These are phyloP conservation scores for Schwanniomyces yamadae DNA, from an alignment of 805 yeast species.

Conservation along the genomic window DNA sequence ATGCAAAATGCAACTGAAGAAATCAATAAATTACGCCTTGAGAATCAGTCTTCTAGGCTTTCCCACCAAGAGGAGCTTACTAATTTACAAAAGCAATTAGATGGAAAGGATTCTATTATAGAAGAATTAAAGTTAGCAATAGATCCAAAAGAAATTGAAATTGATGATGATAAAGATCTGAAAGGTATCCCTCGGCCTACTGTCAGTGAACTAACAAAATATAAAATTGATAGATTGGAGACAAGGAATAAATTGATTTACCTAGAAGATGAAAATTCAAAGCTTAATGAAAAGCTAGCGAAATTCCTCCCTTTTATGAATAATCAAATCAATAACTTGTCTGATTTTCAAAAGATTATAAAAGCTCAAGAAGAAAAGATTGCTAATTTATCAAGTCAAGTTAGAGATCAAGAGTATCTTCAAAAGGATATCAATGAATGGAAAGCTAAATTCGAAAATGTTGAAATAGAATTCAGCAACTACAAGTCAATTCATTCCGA, in stretches of 20 bases:
- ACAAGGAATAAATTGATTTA: constrained; percentile 44
- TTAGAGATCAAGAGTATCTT: constrained; percentile 44
- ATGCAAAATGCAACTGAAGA: constrained; percentile 58
- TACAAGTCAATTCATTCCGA: constrained; percentile 35
- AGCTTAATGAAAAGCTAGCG: constrained; percentile 37
- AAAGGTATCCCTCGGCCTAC: constrained; percentile 8
- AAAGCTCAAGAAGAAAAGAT: constrained; percentile 52
- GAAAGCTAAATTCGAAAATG: constrained; percentile 43
- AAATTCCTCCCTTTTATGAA: constrained; percentile 54
- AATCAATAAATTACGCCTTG: constrained; percentile 47
- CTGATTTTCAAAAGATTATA: constrained; percentile 53
- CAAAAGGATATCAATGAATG: constrained; percentile 48
- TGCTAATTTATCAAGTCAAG: constrained; percentile 35
- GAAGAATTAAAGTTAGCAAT: constrained; percentile 28
- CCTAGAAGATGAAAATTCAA: constrained; percentile 45
- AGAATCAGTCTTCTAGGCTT: constrained; percentile 17
- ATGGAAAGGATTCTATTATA: constrained; percentile 32
- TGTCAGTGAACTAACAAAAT: constrained; percentile 33
- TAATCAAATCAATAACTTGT: constrained; percentile 51
- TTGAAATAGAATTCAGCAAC: constrained; percentile 44
- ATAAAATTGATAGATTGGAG: constrained; percentile 44
- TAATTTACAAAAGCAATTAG: constrained; percentile 19
- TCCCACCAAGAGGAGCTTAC: constrained; percentile 10
- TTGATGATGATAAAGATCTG: constrained; percentile 15
- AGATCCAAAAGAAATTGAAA: constrained; percentile 24